Percentiles rank a stretch among this genome's conserved stretches.
Evolutionary conservation across 805 yeast species (phyloP).

Genomic region (Candida nanaspora): DNA sequence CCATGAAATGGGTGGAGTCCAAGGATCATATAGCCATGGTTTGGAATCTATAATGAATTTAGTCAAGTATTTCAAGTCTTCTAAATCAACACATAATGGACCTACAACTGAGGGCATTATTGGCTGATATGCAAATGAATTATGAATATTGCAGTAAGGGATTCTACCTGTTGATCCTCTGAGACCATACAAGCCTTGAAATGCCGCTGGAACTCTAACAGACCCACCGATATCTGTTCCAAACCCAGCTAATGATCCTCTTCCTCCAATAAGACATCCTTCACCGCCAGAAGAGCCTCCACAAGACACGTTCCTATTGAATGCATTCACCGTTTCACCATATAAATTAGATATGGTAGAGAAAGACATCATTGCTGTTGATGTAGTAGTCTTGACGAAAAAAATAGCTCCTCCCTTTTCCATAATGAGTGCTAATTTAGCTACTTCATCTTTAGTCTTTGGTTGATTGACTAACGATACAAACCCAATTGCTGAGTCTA

Average conservation of each 20-base stretch:
- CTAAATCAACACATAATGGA: slow-evolving; percentile 24
- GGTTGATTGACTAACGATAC: slow-evolving; percentile 26
- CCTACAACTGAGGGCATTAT: slow-evolving; percentile 28
- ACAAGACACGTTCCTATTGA: slow-evolving; percentile 29
- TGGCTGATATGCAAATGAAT: slow-evolving; percentile 27
- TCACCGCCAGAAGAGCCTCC: slow-evolving; percentile 45
- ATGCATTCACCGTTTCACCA: slow-evolving; percentile 30
- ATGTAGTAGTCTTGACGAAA: slow-evolving; percentile 36
- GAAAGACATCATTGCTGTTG: slow-evolving; percentile 36
- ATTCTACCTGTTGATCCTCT: slow-evolving; percentile 29
- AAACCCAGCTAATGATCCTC: slow-evolving; percentile 27
- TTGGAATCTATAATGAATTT: slow-evolving; percentile 30
- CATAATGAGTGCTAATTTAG: slow-evolving; percentile 25
- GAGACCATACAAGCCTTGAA: slow-evolving; percentile 28
- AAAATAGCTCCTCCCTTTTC: slow-evolving; percentile 33
- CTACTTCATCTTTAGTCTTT: slow-evolving; percentile 22
- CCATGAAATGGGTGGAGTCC: slow-evolving; percentile 43
- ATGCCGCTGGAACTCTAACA: slow-evolving; percentile 26
- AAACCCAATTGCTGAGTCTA: slow-evolving; percentile 33
- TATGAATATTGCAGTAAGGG: slow-evolving; percentile 22
- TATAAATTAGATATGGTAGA: slow-evolving; percentile 30
- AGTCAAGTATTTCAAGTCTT: slow-evolving; percentile 29
- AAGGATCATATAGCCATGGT: slow-evolving; percentile 46
- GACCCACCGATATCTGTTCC: slow-evolving; percentile 36
- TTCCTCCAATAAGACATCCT: slow-evolving; percentile 27